Conservation (phyloP, 805 yeast species). For the Priceomyces medius region DNA sequence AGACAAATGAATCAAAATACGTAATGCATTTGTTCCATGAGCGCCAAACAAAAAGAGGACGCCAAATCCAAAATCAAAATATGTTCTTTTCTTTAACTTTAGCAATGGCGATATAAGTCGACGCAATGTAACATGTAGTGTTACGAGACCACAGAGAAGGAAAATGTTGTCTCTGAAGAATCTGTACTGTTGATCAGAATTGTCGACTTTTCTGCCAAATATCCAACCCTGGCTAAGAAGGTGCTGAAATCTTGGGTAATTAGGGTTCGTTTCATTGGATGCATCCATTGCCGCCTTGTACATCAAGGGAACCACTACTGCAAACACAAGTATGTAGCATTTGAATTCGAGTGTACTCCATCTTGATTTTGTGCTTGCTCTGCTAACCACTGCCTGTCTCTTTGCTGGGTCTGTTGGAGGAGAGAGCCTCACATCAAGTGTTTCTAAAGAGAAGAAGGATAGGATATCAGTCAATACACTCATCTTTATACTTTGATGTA, state of each 20-base stretch:
- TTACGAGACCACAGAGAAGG: constrained; percentile 54
- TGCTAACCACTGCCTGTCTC: constrained; percentile 28
- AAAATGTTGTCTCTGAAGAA: constrained; percentile 82
- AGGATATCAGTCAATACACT: constrained; percentile 19
- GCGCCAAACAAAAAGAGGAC: constrained; percentile 63
- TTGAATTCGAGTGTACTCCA: constrained; percentile 81
- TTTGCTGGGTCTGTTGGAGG: constrained; percentile 36
- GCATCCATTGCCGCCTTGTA: constrained; percentile 78
- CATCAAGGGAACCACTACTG: constrained; percentile 78
- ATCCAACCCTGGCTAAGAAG: constrained; percentile 82
- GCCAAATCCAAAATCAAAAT: constrained; percentile 77
- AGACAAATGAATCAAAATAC: constrained; percentile 57
- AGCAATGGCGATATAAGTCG: constrained; percentile 20
- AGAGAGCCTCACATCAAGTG: constrained; percentile 51
- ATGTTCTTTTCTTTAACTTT: constrained; percentile 37
- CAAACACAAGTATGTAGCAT: constrained; percentile 62
- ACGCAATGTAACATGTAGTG: constrained; percentile 56
- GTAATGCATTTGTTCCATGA: constrained; percentile 75
- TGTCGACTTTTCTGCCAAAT: constrained; percentile 86
- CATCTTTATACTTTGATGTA: constrained; percentile 4
- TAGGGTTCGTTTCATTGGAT: constrained; percentile 70
- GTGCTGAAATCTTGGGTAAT: constrained; percentile 61
- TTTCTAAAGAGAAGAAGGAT: constrained; percentile 48
- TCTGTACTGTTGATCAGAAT: constrained; percentile 85
- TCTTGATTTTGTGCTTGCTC: constrained; percentile 44